A percentile compares a stretch with the other conserved stretches of the same genome.
phyloP scores from a whole-genome alignment of 208 protist genomes.

The Leishmania major region DNA sequence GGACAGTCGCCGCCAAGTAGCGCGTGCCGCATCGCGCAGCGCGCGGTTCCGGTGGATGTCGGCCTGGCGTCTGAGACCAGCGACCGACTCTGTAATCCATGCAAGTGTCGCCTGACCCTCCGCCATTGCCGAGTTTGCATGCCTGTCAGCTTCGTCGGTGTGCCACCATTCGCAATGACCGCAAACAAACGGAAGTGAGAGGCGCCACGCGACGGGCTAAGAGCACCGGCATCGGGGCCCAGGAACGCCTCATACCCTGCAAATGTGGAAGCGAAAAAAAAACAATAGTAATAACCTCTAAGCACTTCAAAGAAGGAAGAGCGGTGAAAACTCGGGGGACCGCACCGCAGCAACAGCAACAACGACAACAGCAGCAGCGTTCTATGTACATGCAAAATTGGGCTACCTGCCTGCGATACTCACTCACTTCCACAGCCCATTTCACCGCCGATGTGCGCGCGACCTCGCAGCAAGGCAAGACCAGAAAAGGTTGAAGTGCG shows the following conservation, averaged over 20 bases:
- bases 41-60: not conserved
- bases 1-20: too few species aligned
- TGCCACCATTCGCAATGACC: not conserved
- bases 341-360: not conserved
- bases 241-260: not conserved
- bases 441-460: not conserved
- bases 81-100: not conserved
- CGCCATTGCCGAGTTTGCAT: not conserved
- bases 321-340: not conserved
- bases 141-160: not conserved
- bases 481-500: not conserved
- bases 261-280: not conserved
- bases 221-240: not conserved
- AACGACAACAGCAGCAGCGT: not conserved
- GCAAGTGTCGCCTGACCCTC: not conserved
- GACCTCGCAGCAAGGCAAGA: too few species aligned
- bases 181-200: not conserved
- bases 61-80: not conserved
- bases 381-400: conserved; percentile 4
- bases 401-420: not conserved
- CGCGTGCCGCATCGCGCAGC: not conserved
- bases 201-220: not conserved
- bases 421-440: not conserved
- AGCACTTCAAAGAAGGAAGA: not conserved
- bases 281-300: not conserved